Evolutionary conservation across 2,329 filamentous ascomycete genomes (phyloP), one percentile per base, ranked within the genome.

Genomic region (Fusarium acutatum): DNA sequence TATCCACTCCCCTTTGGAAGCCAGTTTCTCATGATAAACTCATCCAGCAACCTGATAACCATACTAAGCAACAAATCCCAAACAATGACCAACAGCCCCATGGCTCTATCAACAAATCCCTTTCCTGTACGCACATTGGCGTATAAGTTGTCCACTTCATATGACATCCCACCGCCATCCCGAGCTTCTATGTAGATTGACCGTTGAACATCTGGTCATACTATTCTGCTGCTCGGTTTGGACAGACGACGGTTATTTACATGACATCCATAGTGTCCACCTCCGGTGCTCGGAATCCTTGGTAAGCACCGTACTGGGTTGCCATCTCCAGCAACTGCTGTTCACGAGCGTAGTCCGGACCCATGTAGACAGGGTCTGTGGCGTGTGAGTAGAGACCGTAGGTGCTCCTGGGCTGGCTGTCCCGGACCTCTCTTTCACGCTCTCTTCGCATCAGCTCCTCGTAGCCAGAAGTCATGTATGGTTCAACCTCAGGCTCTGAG

Each of bases 381-480:
- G 91, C 87, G 17, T 85, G 85, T 22, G 83, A 87, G 82, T 91
- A 92, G 54, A 81, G 84, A 49, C 80, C 83, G 74, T 86, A 87
- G 44, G 83, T 79, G 52, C 85, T 82, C 71, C 83, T 84, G 10
- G 82, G 75, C 37, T 77, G 77, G 53, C 77, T 77, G 60, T 82
- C 78, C 65, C 82, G 71, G 44, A 74, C 71, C 49, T 81, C 73
- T 40, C 77, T 79, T 75, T 92, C 88, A 70, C 91, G 90, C 78
- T 93, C 91, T 60, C 89, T 86, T 65, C 86, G 86, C 66, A 92
- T 90, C 64, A 93, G 83, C 78, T 89, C 86, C 77, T 94, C 92
- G 79, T 97, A 97, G 20, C 95, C 95, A 12, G 90, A 92, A 53
- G 89, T 82, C 89, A 97, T 97, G 82, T 97, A 97, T 1, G 94